Base-by-base conservation (phyloP, 257 asterid species). In the Plantago major region DNA sequence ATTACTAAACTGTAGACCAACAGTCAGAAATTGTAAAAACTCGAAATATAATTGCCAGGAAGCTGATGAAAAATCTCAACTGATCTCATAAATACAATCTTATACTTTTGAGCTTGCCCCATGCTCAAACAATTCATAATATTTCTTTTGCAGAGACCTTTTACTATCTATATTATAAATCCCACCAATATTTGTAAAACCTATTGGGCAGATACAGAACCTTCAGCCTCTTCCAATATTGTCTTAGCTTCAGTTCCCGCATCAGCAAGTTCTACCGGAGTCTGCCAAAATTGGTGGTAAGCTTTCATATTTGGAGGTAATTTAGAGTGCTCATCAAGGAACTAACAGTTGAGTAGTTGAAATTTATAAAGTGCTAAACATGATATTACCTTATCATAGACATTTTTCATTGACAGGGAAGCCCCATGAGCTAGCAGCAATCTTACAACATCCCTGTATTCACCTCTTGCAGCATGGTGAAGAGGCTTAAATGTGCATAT, bases 381-480 rank as follows among this genome's bases (percentile, higher is more conserved):
- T 53, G 33, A n/a, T 57, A 86, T 93, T 63, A 88, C 96, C 93
- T 80, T 83, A 17, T 85, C 93, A 9, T 83, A 76, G 12, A 73
- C 45, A 73, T 88, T 88, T 64, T 60, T 64, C 73, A 6, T 72
- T 8, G 79, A 65, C 13, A 79, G 95, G 59, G 84, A 84, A 56
- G 97, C 85, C 56, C 97, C 95, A 46, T 68, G 69, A 55, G 83
- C 70, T 30, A 84, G 77, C 79, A 86, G 71, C 70, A 89, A 62
- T 51, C 77, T 72, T 28, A 89, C 59, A 33, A 75, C 81, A 71
- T 73, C 68, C 50, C 45, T 77, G 57, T 81, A 81, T 72, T 89
- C 95, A 3, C 97, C 95, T 75, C 95, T 78, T 46, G 89, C 94
- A 63, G 97, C 97, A 78, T 86, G 89, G 68, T 86, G 97, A 51